Conservation (phyloP, 768 basidiomycete genomes). For the Pleurotus platypus region DNA sequence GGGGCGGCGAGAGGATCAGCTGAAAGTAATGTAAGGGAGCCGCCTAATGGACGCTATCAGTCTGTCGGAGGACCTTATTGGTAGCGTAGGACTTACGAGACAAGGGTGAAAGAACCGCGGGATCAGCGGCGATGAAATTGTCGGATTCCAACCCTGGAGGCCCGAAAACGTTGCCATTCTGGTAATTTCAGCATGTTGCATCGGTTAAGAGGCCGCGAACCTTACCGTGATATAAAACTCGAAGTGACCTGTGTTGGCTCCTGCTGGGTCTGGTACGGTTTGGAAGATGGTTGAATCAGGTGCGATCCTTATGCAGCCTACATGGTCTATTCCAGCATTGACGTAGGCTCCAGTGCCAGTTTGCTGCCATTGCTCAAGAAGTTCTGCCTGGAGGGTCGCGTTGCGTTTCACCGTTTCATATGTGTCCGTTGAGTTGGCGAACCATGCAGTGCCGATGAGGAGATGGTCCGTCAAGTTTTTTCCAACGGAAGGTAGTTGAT, state of each 20-base stretch:
- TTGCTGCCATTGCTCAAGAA: constrained; percentile 23
- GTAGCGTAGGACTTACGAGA: constrained; percentile 23
- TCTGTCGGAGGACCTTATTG: not conserved
- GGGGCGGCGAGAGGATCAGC: constrained; percentile 20
- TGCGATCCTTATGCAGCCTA: constrained; percentile 17
- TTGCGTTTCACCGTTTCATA: constrained; percentile 22
- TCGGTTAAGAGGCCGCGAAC: not conserved
- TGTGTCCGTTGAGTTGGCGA: constrained; percentile 22
- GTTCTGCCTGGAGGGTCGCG: constrained; percentile 15
- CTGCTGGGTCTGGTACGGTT: constrained; percentile 18
- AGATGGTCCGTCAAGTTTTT: constrained; percentile 31
- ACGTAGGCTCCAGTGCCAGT: constrained; percentile 19
- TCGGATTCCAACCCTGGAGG: constrained; percentile 18
- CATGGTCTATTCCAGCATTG: constrained; percentile 12
- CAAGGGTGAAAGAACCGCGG: constrained; percentile 27
- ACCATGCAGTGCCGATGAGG: constrained; percentile 11
- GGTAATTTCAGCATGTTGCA: not conserved
- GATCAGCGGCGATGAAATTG: constrained; percentile 24
- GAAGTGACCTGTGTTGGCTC: constrained; percentile 16
- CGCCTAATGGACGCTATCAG: constrained; percentile 13
- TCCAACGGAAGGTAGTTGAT: constrained; percentile 32
- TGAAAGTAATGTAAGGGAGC: constrained; percentile 21
- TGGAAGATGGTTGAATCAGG: constrained; percentile 13
- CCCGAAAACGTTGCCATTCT: not conserved
- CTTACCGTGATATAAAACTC: constrained; percentile 18